phyloP scores from a whole-genome alignment of 768 basidiomycete species.

The Zangia roseola region DNA sequence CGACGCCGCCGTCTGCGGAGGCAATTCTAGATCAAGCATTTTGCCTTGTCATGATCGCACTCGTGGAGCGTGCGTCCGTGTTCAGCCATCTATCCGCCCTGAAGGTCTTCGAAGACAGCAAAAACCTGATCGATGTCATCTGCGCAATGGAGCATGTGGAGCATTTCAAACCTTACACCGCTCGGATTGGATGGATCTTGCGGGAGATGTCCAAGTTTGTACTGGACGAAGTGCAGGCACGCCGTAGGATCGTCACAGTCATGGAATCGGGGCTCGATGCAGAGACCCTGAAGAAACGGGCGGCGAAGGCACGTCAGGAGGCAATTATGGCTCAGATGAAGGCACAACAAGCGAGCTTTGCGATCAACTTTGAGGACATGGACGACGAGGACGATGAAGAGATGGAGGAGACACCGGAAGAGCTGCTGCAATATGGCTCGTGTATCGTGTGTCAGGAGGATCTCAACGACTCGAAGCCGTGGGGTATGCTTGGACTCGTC shows the following conservation, averaged over 20 bases:
- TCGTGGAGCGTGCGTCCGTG: slow-evolving; percentile 63
- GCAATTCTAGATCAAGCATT: slow-evolving; percentile 87
- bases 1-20: slow-evolving; percentile 76
- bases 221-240: slow-evolving; percentile 53
- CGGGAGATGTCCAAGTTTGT: slow-evolving; percentile 53
- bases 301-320: slow-evolving; percentile 88
- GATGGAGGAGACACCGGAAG: slow-evolving; percentile 42
- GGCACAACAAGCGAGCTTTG: slow-evolving; percentile 85
- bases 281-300: slow-evolving; percentile 74
- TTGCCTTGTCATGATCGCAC: slow-evolving; percentile 81
- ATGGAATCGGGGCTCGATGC: slow-evolving; percentile 42
- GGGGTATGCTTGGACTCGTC: slow-evolving; percentile 83
- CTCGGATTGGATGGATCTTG: slow-evolving; percentile 77
- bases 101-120: slow-evolving; percentile 55
- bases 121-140: slow-evolving; percentile 68
- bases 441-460: slow-evolving; percentile 99
- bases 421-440: slow-evolving; percentile 69
- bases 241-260: slow-evolving; percentile 44
- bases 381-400: slow-evolving; percentile 65
- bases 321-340: slow-evolving; percentile 97
- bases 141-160: slow-evolving; percentile 78
- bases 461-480: slow-evolving; percentile 65
- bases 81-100: slow-evolving; percentile 61
- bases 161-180: slow-evolving; percentile 67
- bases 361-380: slow-evolving; percentile 74